A percentile compares a stretch with the other conserved stretches of the same genome.
phyloP scores from a whole-genome alignment of 805 yeast species.

The Lipomyces kockii region DNA sequence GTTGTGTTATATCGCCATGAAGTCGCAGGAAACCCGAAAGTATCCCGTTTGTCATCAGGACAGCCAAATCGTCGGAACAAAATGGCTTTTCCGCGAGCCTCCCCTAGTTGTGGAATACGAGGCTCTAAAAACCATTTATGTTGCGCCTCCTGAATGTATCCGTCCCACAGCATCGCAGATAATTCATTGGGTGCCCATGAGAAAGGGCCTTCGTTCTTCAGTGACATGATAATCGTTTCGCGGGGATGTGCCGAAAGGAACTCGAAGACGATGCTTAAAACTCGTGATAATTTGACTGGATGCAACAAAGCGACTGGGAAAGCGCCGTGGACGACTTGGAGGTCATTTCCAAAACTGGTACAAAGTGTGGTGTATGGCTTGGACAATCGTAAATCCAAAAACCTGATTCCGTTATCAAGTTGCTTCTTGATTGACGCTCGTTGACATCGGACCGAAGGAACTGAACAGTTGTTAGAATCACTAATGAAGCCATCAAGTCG shows the following conservation, averaged over 20 bases:
- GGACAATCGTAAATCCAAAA: conserved; percentile 69
- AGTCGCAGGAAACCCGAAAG: conserved; percentile 70
- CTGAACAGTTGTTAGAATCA: conserved; percentile 7
- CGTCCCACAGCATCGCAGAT: conserved; percentile 62
- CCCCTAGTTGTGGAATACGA: conserved; percentile 62
- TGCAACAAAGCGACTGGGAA: conserved; percentile 71
- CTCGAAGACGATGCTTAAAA: conserved; percentile 61
- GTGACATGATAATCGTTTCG: conserved; percentile 68
- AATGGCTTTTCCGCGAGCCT: conserved; percentile 67
- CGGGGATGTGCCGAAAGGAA: conserved; percentile 58
- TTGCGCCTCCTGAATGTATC: conserved; percentile 55
- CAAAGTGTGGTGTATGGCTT: conserved; percentile 59
- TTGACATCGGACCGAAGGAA: conserved; percentile 81
- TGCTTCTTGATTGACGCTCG: conserved; percentile 63
- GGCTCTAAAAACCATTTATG: conserved; percentile 65
- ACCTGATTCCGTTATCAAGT: conserved; percentile 73
- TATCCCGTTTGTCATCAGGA: conserved; percentile 33
- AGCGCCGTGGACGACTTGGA: conserved; percentile 74
- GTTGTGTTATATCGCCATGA: conserved; percentile 69
- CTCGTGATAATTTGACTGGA: conserved; percentile 57
- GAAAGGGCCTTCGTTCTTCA: conserved; percentile 75
- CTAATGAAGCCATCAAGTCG: neutral
- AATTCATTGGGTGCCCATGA: conserved; percentile 69
- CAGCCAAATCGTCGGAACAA: conserved; percentile 64
- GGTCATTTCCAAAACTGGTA: conserved; percentile 48